Base-by-base conservation (phyloP, 208 protist species). In the Crithidia thermophila region DNA sequence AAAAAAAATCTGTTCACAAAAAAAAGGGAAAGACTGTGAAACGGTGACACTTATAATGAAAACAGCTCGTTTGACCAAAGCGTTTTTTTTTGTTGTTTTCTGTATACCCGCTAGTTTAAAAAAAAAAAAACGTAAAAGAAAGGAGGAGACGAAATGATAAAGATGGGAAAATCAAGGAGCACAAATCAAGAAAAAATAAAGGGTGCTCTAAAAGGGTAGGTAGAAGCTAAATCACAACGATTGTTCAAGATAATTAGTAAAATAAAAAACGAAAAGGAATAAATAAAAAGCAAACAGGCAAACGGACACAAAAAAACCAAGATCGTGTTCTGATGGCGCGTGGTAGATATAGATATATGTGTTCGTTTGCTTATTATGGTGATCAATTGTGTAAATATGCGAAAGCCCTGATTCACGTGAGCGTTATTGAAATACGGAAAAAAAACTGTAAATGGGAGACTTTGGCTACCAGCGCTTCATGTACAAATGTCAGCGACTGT, bases 251-350 rank as follows among this genome's bases (percentile, higher is more conserved):
- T n/a, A n/a, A n/a, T n/a, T n/a, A n/a, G n/a, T n/a, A 43, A 37
- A 49, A 28, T 39, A 53, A 21, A 37, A 61, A 14, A 34, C 0
- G 37, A 37, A 23, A 36, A 46, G 13, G 1, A 18, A 70, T 36
- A 8, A 70, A 43, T 16, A 4, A 33, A 52, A 50, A 58, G 30
- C 39, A 56, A 58, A 56, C 55, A 75, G 40, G 57, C 49, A 53
- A 45, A 57, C 28, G 47, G 8, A 37, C 23, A 45, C 10, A 49
- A n/a, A n/a, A n/a, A n/a, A n/a, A n/a, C n/a, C n/a, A n/a, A n/a
- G n/a, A n/a, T n/a, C n/a, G n/a, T n/a, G n/a, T n/a, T n/a, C n/a
- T n/a, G n/a, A n/a, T n/a, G n/a, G n/a, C n/a, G n/a, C n/a, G n/a
- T n/a, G n/a, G n/a, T n/a, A n/a, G n/a, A n/a, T n/a, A n/a, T n/a